Percentiles rank a stretch among this genome's conserved stretches.
Evolutionary conservation across 805 yeast genomes (phyloP).

Genomic region (Tetrapisispora taiwanensis): DNA sequence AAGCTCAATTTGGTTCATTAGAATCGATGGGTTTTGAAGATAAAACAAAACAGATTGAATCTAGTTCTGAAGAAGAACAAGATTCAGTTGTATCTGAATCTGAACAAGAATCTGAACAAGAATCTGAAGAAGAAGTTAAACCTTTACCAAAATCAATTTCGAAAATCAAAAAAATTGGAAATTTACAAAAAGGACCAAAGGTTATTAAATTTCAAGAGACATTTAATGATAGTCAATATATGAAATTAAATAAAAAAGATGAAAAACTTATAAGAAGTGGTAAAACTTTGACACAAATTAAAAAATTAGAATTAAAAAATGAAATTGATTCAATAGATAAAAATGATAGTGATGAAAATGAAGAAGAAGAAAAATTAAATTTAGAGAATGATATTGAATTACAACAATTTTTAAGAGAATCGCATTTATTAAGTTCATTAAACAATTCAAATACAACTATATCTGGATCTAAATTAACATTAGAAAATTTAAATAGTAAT

Average conservation of each 20-base stretch:
- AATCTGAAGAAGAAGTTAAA: neutral
- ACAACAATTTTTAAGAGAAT: conserved; percentile 59
- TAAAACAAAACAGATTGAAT: conserved; percentile 25
- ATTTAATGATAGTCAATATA: conserved; percentile 12
- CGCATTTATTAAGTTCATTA: conserved; percentile 48
- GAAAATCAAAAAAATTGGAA: too few relatives aligned
- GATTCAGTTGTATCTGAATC: conserved; percentile 5
- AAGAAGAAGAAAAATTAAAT: conserved; percentile 40
- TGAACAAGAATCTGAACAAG: conserved; percentile 5
- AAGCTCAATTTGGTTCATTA: conserved; percentile 52
- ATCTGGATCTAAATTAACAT: conserved; percentile 61
- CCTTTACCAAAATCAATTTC: too few relatives aligned
- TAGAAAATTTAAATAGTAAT: conserved; percentile 37
- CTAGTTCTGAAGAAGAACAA: conserved; percentile 6
- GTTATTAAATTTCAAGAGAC: conserved; percentile 21
- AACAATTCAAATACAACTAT: conserved; percentile 13
- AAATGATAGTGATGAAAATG: conserved; percentile 17
- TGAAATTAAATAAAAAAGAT: conserved; percentile 37
- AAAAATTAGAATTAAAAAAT: conserved; percentile 30
- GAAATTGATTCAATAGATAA: conserved; percentile 5
- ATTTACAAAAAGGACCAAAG: conserved; percentile 11
- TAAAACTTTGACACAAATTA: conserved; percentile 34
- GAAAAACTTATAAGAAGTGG: conserved; percentile 49
- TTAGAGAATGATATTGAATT: conserved; percentile 61
- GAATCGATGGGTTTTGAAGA: conserved; percentile 46